Evolutionary conservation across 1,284 basidiomycete genomes (phyloP).

Genomic region (Ganoderma lucidum): DNA sequence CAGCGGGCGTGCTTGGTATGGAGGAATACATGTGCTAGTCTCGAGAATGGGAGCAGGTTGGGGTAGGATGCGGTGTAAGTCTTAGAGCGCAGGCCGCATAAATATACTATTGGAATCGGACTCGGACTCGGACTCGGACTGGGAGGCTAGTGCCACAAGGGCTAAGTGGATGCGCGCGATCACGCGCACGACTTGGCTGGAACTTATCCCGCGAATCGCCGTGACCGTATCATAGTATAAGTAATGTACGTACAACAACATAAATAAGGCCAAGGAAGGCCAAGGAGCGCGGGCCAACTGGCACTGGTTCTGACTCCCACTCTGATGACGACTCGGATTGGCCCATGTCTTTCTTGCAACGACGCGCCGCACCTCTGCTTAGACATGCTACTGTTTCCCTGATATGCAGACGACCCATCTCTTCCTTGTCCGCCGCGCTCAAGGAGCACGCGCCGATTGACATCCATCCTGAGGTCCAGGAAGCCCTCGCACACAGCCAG

Average conservation of each 20-base stretch:
- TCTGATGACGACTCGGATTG: constrained; percentile 6
- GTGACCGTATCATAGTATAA: too few species aligned
- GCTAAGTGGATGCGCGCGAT: too few species aligned
- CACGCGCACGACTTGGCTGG: too few species aligned
- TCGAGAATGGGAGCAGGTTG: neutral
- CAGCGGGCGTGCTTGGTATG: constrained; percentile 29
- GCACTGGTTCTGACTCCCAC: neutral
- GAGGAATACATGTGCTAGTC: constrained; percentile 2
- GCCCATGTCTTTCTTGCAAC: constrained; percentile 31
- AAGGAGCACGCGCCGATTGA: constrained; percentile 53
- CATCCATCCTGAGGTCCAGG: constrained; percentile 80
- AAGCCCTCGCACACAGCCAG: constrained; percentile 68
- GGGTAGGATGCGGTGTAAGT: neutral
- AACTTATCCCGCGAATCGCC: too few species aligned
- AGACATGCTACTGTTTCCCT: constrained; percentile 19
- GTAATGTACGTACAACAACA: too few species aligned
- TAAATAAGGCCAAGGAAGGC: neutral
- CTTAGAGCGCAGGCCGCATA: too few species aligned
- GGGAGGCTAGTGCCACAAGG: too few species aligned
- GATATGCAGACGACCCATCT: constrained; percentile 22
- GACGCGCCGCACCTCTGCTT: constrained; percentile 26
- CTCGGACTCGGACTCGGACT: too few species aligned
- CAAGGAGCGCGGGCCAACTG: neutral
- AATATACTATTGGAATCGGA: too few species aligned
- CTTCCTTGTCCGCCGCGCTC: constrained; percentile 26